Percentiles rank a stretch among this genome's conserved stretches.
Evolutionary conservation across 2,329 filamentous ascomycete species (phyloP).

Genomic region (Diplocarpon rosae): DNA sequence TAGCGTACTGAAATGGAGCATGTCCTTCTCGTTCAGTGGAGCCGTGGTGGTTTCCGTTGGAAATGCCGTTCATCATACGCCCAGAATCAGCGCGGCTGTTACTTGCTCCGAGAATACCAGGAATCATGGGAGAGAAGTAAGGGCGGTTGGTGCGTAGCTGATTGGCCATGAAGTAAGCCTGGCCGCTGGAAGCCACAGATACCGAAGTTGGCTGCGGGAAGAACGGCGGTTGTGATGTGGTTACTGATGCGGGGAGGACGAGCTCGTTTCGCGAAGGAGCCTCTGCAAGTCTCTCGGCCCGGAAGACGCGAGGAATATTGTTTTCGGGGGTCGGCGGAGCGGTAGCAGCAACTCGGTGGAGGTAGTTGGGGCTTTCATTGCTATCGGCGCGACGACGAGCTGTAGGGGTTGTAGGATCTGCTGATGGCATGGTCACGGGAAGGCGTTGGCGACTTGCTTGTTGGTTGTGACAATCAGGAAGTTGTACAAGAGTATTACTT

Average conservation of each 20-base stretch:
- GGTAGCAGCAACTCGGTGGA: not conserved
- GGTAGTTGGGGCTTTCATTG: not conserved
- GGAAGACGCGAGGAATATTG: not conserved
- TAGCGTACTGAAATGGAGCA: too few species aligned
- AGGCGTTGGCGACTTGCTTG: too few species aligned
- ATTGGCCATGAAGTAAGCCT: not conserved
- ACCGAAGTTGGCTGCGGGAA: not conserved
- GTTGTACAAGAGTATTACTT: too few species aligned
- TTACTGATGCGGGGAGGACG: not conserved
- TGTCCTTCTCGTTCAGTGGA: not conserved
- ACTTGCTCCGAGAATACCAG: too few species aligned
- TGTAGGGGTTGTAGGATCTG: too few species aligned
- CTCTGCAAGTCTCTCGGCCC: not conserved
- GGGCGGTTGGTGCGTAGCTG: too few species aligned
- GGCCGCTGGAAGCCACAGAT: not conserved
- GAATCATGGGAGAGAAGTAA: too few species aligned
- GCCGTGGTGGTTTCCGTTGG: not conserved
- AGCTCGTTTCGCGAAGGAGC: not conserved
- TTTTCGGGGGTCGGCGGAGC: not conserved
- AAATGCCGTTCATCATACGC: too few species aligned
- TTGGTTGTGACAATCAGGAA: too few species aligned
- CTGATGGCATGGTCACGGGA: not conserved
- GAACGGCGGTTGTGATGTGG: constrained; percentile 1
- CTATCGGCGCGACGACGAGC: not conserved
- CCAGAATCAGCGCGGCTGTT: too few species aligned